Evolutionary conservation across 306 rosid species (phyloP), one percentile per base, ranked within the genome.

Genomic region (Boehmeria nivea): DNA sequence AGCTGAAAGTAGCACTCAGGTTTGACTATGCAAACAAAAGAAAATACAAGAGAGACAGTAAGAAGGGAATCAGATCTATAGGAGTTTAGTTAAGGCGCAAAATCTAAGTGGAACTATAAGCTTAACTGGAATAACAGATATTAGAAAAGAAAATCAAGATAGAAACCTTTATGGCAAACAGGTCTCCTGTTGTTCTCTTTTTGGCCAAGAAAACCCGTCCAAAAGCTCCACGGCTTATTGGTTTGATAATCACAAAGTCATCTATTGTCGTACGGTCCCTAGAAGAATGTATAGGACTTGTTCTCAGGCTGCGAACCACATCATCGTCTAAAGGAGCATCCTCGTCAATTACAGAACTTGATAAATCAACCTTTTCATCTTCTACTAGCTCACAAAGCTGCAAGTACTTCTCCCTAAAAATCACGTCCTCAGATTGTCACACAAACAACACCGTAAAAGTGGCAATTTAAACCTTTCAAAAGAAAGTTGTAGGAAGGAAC

Each of bases 151-250:
- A n/a, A n/a, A 49, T 61, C 21, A 39, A 57, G 50, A 50, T 37
- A 57, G 44, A 36, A 34, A 72, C 99, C 94, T 91, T 91, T 73
- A 91, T 91, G 0, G 99, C 99, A 75, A 91, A 91, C 52, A 91
- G 94, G 71, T 91, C 99, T 54, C 99, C 99, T 7, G 99, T 91
- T 20, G 91, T 84, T 77, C 99, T 85, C 87, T 91, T 91, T 72
- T 84, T 84, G 66, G 99, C 99, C 77, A 91, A 71, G 78, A 91
- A 91, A 77, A 91, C 99, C 76, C 99, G 83, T 67, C 99, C 99
- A 75, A 91, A 91, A 76, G 99, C 99, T 61, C 99, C 99, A 44
- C 99, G 95, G 51, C 99, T 91, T 44, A 91, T 91, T 26, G 99
- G 96, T 60, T 87, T 91, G 66, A 91, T 91, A 67, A 87, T 91